Evolutionary conservation across 2,329 filamentous ascomycete species (phyloP), one percentile per base, ranked within the genome.

Genomic region (Fonsecaea pugnacius): DNA sequence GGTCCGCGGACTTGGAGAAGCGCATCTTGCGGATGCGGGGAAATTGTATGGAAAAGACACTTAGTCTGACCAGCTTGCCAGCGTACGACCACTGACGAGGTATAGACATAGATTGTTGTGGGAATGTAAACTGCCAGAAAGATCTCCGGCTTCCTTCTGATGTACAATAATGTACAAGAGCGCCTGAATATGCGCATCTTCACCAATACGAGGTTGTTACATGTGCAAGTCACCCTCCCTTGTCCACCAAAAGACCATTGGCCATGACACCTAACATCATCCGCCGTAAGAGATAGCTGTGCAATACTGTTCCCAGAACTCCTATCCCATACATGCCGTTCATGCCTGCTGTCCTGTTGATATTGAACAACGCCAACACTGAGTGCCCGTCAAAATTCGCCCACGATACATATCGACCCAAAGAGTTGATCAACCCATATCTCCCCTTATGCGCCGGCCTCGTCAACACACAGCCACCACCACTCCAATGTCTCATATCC

Each of bases 391-490:
- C 38, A 43, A 7, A 43, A 7, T 18, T 18, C 33, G 33, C 12
- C 33, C 9, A 14, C 33, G 10, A 36, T 14, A 36, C 8, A 36
- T 3, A 9, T 2, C 9, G 16, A 16, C 36, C 12, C 36, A 38
- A 38, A 14, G 12, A 38, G 4, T 38, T 21, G 9, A 43, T 43
- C 38, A 5, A 43, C n/a, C 43, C 21, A 48, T 21, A 27, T 48
- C 43, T 48, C 30, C 18, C 32, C 16, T 21, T 7, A 46, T 33
- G 18, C n/a, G 16, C 10, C 46, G 18, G 27, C 30, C 12, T 51
- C 33, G 38, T 24, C 24, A 48, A 77, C 57, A 63, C 75, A 71
- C 71, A 78, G 70, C 77, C 78, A 80, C 78, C 78, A 80, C 72
- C 76, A 78, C 58, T 78, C 75, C 40, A 70, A 70, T 12, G 78